Conservation (phyloP, 140 eudicot species). For the Erigeron philadelphicus region DNA sequence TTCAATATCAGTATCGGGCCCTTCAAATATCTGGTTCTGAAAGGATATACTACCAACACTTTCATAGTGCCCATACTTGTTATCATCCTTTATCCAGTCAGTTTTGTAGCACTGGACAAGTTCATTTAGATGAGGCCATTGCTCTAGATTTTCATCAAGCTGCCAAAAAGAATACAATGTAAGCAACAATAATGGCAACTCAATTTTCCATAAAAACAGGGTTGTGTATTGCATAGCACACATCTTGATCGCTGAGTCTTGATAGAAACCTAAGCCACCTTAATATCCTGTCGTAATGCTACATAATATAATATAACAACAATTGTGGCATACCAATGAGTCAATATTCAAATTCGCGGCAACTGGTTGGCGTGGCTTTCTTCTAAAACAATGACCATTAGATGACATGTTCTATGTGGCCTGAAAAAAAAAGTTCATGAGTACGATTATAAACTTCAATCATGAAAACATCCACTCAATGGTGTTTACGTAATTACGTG, state of each 20-base stretch:
- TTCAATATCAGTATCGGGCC: slow-evolving; percentile 95
- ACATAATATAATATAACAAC: not conserved
- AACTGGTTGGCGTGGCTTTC: slow-evolving; percentile 59
- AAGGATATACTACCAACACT: slow-evolving; percentile 66
- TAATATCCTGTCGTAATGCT: slow-evolving; percentile 7
- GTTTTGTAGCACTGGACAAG: slow-evolving; percentile 87
- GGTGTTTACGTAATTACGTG: slow-evolving; percentile 14
- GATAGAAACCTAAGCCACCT: slow-evolving; percentile 18
- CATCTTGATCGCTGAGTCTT: slow-evolving; percentile 12
- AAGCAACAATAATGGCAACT: slow-evolving; percentile 10
- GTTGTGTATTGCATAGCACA: slow-evolving; percentile 10
- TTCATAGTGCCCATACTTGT: slow-evolving; percentile 94
- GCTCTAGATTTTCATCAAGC: slow-evolving; percentile 97
- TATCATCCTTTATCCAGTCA: slow-evolving; percentile 92
- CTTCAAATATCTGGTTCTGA: slow-evolving; percentile 90
- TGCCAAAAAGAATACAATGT: slow-evolving; percentile 27
- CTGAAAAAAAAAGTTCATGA: slow-evolving; percentile 27
- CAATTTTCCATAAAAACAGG: slow-evolving; percentile 17
- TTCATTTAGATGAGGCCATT: slow-evolving; percentile 96
- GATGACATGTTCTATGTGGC: slow-evolving; percentile 54
- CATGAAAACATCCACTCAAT: slow-evolving; percentile 16
- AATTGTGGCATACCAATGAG: slow-evolving; percentile 59
- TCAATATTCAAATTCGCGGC: slow-evolving; percentile 67
- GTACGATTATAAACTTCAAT: slow-evolving; percentile 2
- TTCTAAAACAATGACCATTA: slow-evolving; percentile 70